Base-by-base conservation (phyloP, 805 yeast genomes). In the Grigorovia yakushimaensis region DNA sequence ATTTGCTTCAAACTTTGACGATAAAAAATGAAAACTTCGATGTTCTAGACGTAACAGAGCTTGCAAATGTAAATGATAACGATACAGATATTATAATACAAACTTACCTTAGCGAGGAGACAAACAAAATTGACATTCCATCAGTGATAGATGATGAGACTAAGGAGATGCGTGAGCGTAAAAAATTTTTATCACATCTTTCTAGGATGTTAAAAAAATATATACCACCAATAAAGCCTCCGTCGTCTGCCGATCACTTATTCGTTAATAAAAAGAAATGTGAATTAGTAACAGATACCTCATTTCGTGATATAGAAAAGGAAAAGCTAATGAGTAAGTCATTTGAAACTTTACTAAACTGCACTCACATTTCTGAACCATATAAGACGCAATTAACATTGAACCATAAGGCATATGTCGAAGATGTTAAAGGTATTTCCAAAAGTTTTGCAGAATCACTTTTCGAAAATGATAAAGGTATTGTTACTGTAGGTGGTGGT, bases 401-500 rank as follows among this genome's bases (percentile, higher is more conserved):
- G 9, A 27, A 27, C 9, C 47, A 45, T 45, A 8, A 20, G 2
- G 22, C 30, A n/a, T 45, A 21, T 23, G 47, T 45, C 19, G 23
- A 27, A 13, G 22, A 19, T 15, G 30, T 45, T n/a, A 45, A 40
- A 18, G 21, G 35, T 17, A 20, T 45, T 18, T 35, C 47, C 4
- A 21, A 17, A 4, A 21, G 21, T 18, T 15, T 27, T 10, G 22
- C 38, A 2, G 27, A 48, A 6, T 35, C 24, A 13, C 22, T 57
- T 9, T 57, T 51, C 46, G 49, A 56, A 10, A 51, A 51, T n/a
- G 79, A 82, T 1, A 68, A 73, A 48, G 91, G 89, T 7, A 78
- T 82, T 23, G 82, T 83, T 0, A 77, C 78, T 48, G 81, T 83
- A 42, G 91, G 87, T n/a, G 91, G 91, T 43, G 86, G 86, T 2